Evolutionary conservation across 495 filamentous ascomycete species (phyloP).

Genomic region (Tuber microsphaerosporum): DNA sequence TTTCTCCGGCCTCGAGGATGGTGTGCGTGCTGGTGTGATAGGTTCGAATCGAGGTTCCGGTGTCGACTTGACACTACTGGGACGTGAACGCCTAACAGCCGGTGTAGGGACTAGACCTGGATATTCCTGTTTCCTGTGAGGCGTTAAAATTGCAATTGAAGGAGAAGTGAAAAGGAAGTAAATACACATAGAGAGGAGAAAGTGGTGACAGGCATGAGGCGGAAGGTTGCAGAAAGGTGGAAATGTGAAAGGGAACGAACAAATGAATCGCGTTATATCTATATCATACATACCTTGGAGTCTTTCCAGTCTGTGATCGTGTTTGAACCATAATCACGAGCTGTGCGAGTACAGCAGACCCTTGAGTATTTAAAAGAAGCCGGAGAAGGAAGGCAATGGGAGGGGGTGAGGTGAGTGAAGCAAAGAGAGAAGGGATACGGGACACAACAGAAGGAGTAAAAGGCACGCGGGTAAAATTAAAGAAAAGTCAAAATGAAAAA

Average conservation of each 20-base stretch:
- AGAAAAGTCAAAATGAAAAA: background rate
- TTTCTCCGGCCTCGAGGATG: background rate
- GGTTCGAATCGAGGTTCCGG: background rate
- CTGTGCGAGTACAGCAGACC: background rate
- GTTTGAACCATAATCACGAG: slow-evolving; percentile 9
- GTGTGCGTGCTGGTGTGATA: background rate
- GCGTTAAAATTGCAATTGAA: background rate
- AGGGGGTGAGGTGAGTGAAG: background rate
- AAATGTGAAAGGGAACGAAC: background rate
- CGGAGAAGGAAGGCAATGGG: background rate
- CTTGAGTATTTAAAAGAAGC: background rate
- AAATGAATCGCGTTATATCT: slow-evolving; percentile 3
- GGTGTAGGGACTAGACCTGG: slow-evolving; percentile 53
- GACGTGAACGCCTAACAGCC: slow-evolving; percentile 45
- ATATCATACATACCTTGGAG: slow-evolving; percentile 47
- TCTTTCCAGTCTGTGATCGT: slow-evolving; percentile 45
- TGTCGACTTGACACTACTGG: background rate
- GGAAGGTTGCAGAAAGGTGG: background rate
- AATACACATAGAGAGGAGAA: background rate
- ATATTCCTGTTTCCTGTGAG: slow-evolving; percentile 51
- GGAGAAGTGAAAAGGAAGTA: background rate
- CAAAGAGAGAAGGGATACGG: background rate
- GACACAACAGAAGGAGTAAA: background rate
- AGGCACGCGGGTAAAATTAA: background rate
- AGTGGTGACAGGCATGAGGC: background rate